phyloP scores from a whole-genome alignment of 2,329 filamentous ascomycete genomes.

The Cyclaneusma minus region DNA sequence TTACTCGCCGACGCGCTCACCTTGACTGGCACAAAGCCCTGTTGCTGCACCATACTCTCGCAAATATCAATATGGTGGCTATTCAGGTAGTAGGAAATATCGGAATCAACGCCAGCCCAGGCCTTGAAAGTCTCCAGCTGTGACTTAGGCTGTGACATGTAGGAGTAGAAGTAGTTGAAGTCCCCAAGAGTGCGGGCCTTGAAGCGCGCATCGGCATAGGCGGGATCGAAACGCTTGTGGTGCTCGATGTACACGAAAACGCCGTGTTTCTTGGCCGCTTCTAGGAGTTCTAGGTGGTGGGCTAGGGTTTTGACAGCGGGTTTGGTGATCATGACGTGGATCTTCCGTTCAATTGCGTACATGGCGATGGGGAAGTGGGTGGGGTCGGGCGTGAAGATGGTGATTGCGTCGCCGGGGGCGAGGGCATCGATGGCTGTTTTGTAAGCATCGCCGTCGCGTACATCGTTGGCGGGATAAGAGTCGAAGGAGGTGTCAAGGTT shows the following conservation, averaged over 20 bases:
- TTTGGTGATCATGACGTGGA: slow-evolving; percentile 90
- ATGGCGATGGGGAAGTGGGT: slow-evolving; percentile 86
- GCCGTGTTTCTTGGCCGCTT: slow-evolving; percentile 53
- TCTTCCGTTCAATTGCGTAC: slow-evolving; percentile 75
- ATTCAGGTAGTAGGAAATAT: slow-evolving; percentile 95
- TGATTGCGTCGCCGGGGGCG: slow-evolving; percentile 71
- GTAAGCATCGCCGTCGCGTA: slow-evolving; percentile 66
- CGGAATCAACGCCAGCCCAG: slow-evolving; percentile 81
- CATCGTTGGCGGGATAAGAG: slow-evolving; percentile 64
- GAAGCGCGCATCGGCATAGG: slow-evolving; percentile 75
- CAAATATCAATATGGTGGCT: slow-evolving; percentile 87
- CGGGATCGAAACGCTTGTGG: slow-evolving; percentile 91
- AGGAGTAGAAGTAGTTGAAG: slow-evolving; percentile 97
- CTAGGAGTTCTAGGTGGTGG: slow-evolving; percentile 64
- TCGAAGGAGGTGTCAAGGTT: slow-evolving; percentile 73
- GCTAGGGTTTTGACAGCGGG: slow-evolving; percentile 74
- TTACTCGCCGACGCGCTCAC: slow-evolving; percentile 66
- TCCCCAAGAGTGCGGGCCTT: slow-evolving; percentile 66
- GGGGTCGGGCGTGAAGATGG: slow-evolving; percentile 88
- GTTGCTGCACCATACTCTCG: slow-evolving; percentile 70
- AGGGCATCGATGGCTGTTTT: slow-evolving; percentile 78
- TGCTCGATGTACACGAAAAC: slow-evolving; percentile 92
- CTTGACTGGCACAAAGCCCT: slow-evolving; percentile 59
- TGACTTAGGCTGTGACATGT: slow-evolving; percentile 87
- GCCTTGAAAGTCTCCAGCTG: slow-evolving; percentile 91